Conservation (phyloP, 805 yeast genomes). For the Candida sphagnicola region DNA sequence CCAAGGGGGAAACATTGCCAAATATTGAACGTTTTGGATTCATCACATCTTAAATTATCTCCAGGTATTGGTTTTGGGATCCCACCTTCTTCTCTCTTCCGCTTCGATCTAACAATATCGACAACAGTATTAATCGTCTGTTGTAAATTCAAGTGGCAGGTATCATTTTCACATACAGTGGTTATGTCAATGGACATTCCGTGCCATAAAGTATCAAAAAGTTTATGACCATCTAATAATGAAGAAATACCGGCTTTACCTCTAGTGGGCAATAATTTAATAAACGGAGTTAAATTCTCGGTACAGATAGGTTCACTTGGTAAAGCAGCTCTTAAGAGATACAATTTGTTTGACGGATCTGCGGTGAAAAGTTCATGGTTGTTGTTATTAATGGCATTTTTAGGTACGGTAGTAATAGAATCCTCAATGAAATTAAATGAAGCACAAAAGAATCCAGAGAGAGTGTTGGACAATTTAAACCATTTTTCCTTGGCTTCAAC, state of each 20-base stretch:
- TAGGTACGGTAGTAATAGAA: slow-evolving; percentile 62
- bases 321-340: slow-evolving; percentile 73
- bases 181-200: slow-evolving; percentile 82
- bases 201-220: slow-evolving; percentile 92
- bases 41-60: slow-evolving; percentile 70
- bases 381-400: slow-evolving; percentile 41
- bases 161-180: slow-evolving; percentile 44
- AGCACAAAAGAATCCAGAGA: slow-evolving; percentile 94
- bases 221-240: slow-evolving; percentile 81
- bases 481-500: slow-evolving; percentile 61
- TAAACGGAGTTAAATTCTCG: slow-evolving; percentile 90
- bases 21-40: slow-evolving; percentile 49
- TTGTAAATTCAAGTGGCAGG: slow-evolving; percentile 51
- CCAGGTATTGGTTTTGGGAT: slow-evolving; percentile 80
- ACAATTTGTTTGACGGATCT: slow-evolving; percentile 36
- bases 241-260: slow-evolving; percentile 88
- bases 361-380: slow-evolving; percentile 19
- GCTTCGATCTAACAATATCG: slow-evolving; percentile 64
- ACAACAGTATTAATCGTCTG: slow-evolving; percentile 71
- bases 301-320: slow-evolving; percentile 97
- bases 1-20: slow-evolving; percentile 80
- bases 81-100: slow-evolving; percentile 54
- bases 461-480: slow-evolving; percentile 65
- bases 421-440: slow-evolving; percentile 85
- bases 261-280: slow-evolving; percentile 85